Evolutionary conservation across 768 basidiomycete species (phyloP), one percentile per base, ranked within the genome.

Genomic region (Psilocybe azurescens): DNA sequence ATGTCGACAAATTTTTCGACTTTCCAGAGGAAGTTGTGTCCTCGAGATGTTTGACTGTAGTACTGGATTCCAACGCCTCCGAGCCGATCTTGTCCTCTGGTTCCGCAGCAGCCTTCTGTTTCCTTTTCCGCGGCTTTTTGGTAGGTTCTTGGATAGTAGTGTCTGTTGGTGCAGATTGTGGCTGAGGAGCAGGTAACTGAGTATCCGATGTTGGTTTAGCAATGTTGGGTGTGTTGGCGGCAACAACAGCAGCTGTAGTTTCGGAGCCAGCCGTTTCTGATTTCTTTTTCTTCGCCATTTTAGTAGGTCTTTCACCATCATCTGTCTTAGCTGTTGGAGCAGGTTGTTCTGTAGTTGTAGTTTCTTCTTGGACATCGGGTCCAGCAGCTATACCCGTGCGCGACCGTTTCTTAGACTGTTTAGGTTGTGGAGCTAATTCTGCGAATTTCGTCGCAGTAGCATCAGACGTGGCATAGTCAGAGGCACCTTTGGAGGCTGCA

Each of bases 211-310:
- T 13, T 13, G 41, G 5, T 13, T 11, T 44, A 44, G 41, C n/a
- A 44, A 44, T 44, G 14, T 4, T 60, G 44, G 7, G 33, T 33
- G 32, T 41, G 53, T 57, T 36, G 18, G 39, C 46, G 24, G 54
- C 11, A 5, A 18, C 49, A 28, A 39, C 39, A 24, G 7, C 33
- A 44, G 30, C 9, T 29, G 32, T 32, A 44, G n/a, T 13, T 20
- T 65, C 56, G 6, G 60, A 48, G 3, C 6, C 39, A 13, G 47
- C 58, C 11, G 48, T 10, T 16, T 53, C 16, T 33, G 51, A 29
- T 10, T 47, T 13, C 58, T 63, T 66, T 53, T 64, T 69, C 53
- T 67, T 70, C 36, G 58, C 58, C 13, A 65, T 67, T 30, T 70
- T 68, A 2, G 55, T 2, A 38, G 60, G 63, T 32, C 33, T 47